These are phyloP conservation scores for Trichoderma guizhouense DNA, from an alignment of 2,329 filamentous ascomycete species.

Conservation along the genomic window DNA sequence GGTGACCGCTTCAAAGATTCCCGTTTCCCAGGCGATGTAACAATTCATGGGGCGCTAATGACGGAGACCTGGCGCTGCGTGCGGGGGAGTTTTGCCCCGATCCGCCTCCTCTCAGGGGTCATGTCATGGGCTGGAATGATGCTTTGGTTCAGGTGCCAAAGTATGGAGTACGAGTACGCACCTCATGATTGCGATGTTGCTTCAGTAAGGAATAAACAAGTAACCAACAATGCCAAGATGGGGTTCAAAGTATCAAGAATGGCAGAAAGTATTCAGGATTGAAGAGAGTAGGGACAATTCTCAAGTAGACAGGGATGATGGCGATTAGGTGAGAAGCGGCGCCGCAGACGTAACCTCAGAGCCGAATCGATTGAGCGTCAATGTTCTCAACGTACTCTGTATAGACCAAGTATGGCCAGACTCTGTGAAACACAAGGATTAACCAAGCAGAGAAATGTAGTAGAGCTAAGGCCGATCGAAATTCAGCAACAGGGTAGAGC, in stretches of 20 bases:
- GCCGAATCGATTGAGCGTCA: background rate
- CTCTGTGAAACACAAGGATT: background rate
- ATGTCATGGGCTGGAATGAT: background rate
- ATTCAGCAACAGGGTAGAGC: background rate
- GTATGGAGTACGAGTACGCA: conserved; percentile 1
- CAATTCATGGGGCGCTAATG: background rate
- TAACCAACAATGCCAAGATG: background rate
- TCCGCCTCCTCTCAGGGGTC: conserved; percentile 3
- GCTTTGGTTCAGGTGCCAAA: background rate
- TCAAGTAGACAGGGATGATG: background rate
- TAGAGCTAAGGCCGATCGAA: background rate
- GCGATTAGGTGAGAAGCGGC: background rate
- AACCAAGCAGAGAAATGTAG: background rate
- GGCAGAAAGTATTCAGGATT: background rate
- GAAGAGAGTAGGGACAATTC: background rate
- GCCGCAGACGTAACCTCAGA: background rate
- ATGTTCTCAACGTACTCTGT: background rate
- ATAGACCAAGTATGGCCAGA: background rate
- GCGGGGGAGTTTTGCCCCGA: conserved; percentile 9
- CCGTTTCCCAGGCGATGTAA: conserved; percentile 6
- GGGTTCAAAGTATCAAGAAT: background rate
- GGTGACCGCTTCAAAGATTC: conserved; percentile 1
- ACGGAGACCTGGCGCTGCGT: conserved; percentile 3
- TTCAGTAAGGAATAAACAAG: background rate
- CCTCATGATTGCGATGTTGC: conserved; percentile 16